phyloP scores from a whole-genome alignment of 73 alveolate species.

The Breviolum minutum region DNA sequence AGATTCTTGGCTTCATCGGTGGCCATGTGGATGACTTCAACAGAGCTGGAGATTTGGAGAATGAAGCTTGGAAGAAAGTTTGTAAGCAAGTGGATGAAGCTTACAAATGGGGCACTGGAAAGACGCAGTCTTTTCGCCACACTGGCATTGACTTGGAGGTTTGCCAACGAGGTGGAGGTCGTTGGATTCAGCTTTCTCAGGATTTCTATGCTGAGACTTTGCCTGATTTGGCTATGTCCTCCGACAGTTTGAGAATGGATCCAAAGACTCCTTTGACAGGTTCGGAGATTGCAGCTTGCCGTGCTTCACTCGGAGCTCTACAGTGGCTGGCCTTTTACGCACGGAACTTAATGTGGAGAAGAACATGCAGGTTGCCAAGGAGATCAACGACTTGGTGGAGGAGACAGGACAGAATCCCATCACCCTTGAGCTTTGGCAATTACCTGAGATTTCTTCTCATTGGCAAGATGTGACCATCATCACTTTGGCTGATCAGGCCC shows the following conservation, averaged over 20 bases:
- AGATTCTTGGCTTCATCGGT: not conserved
- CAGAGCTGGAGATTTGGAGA: not conserved
- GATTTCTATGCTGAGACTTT: not conserved
- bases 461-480: not conserved
- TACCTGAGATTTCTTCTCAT: not conserved
- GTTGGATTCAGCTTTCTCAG: conserved; percentile 10
- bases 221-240: not conserved
- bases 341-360: conserved; percentile 1
- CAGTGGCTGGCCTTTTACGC: conserved; percentile 23
- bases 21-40: not conserved
- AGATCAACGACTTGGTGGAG: not conserved
- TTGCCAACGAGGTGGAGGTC: not conserved
- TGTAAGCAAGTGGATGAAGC: not conserved
- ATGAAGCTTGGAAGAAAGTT: not conserved
- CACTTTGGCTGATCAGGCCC: not conserved
- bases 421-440: not conserved
- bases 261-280: not conserved
- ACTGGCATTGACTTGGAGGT: conserved; percentile 7
- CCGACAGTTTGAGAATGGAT: not conserved
- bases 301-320: conserved; percentile 20
- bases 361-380: not conserved
- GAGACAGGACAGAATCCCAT: not conserved
- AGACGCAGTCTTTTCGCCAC: not conserved
- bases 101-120: not conserved
- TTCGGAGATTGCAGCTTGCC: not conserved